These are phyloP conservation scores for Backusella liffmaniae DNA, from an alignment of 192 early-diverging fungal genomes.

Conservation along the genomic window DNA sequence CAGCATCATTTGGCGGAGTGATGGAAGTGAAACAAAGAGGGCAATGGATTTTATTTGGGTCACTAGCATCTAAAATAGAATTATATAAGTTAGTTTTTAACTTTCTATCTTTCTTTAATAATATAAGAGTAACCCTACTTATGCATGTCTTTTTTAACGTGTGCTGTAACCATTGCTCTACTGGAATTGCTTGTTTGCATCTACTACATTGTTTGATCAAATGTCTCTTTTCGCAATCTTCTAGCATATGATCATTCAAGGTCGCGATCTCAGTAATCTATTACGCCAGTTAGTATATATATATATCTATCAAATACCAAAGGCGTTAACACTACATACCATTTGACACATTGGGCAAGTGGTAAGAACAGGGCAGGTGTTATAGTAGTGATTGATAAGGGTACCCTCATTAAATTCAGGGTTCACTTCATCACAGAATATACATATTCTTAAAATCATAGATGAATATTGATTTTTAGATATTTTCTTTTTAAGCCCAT, in stretches of 20 bases:
- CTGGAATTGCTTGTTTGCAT: constrained; percentile 24
- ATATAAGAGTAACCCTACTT: not conserved
- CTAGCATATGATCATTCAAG: constrained; percentile 60
- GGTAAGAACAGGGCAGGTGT: constrained; percentile 68
- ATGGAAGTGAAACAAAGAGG: constrained; percentile 57
- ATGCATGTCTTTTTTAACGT: constrained; percentile 27
- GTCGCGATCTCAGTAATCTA: constrained; percentile 75
- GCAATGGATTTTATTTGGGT: constrained; percentile 17
- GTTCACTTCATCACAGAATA: constrained; percentile 73
- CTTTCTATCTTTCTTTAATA: not conserved
- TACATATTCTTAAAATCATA: constrained; percentile 43
- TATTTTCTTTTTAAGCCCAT: not conserved
- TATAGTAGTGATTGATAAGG: constrained; percentile 76
- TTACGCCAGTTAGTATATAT: not conserved
- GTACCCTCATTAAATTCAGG: constrained; percentile 65
- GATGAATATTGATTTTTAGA: not conserved
- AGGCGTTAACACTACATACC: constrained; percentile 40
- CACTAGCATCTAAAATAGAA: not conserved
- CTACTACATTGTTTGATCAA: constrained; percentile 60
- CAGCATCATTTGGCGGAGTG: constrained; percentile 50
- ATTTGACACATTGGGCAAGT: constrained; percentile 69
- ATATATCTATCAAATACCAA: not conserved
- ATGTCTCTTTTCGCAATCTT: constrained; percentile 60
- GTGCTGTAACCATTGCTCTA: constrained; percentile 34
- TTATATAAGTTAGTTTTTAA: not conserved